Conservation (phyloP, 768 basidiomycete species). For the Tephrocybe sp. region DNA sequence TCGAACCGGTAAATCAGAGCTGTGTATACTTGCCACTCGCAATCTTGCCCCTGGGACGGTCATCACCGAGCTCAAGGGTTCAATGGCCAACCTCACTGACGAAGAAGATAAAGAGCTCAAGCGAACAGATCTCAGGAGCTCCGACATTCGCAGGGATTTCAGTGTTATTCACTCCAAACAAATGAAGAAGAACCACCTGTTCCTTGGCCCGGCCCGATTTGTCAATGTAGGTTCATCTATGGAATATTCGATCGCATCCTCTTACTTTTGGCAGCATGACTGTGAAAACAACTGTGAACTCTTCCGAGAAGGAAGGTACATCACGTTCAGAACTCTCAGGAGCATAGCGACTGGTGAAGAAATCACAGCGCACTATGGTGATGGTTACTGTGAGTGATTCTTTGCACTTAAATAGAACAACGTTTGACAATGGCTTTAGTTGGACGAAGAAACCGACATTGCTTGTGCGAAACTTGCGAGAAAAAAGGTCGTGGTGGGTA, state of each 20-base stretch:
- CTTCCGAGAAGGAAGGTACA: slow-evolving; percentile 85
- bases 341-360: slow-evolving; percentile 80
- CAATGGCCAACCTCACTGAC: slow-evolving; percentile 84
- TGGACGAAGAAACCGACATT: slow-evolving; percentile 67
- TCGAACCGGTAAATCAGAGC: slow-evolving; percentile 83
- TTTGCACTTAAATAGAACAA: slow-evolving; percentile 4
- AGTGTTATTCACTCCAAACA: slow-evolving; percentile 90
- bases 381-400: slow-evolving; percentile 76
- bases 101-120: slow-evolving; percentile 87
- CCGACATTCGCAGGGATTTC: slow-evolving; percentile 82
- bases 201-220: slow-evolving; percentile 88
- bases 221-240: slow-evolving; percentile 68
- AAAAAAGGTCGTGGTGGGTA: slow-evolving; percentile 74
- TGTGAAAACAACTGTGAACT: slow-evolving; percentile 88
- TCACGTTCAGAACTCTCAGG: slow-evolving; percentile 82
- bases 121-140: slow-evolving; percentile 71
- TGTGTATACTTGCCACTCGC: slow-evolving; percentile 84
- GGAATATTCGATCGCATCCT: slow-evolving; percentile 18
- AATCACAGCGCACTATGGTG: slow-evolving; percentile 87
- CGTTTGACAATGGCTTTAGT: slow-evolving; percentile 33
- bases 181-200: slow-evolving; percentile 90
- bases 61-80: slow-evolving; percentile 85
- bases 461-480: slow-evolving; percentile 87
- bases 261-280: slow-evolving; percentile 62
- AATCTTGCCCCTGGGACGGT: slow-evolving; percentile 64